Base-by-base conservation (phyloP, 2,329 filamentous ascomycete genomes). In the Teratosphaeria destructans region DNA sequence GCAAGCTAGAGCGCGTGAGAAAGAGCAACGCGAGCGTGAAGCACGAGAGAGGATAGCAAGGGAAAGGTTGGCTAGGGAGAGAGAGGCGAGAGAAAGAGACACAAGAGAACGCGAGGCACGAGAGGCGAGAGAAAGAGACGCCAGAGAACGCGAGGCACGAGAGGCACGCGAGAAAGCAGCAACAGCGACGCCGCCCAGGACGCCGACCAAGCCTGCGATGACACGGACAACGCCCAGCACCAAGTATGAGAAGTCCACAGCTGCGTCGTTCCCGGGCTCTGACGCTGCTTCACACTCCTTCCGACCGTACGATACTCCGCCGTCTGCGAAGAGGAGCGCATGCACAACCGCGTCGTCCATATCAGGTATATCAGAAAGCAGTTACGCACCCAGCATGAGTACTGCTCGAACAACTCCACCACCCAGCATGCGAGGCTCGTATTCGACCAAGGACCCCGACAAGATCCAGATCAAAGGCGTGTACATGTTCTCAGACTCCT, bases 401-500 rank as follows among this genome's bases (percentile, higher is more conserved):
- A 96, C 92, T 0, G 82, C 89, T 11, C 85, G 85, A 60, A 95
- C 92, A 6, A 90, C 89, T 5, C 90, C 92, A 16, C 68, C 63
- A 7, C 87, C 89, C 1, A 91, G 88, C 3, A 82, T 86, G 64
- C 84, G 89, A 55, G 85, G 86, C 1, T 83, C 89, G 2, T 97
- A 96, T 75, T 82, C 85, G 39, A 96, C 91, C 32, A 89, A 89
- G 65, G 90, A 97, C 71, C 92, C 93, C 0, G 86, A 95, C 77
- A 99, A 99, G 81, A 94, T 99, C 71, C 86, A 96, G 63, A 93
- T 99, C 74, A 88, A 88, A 70, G 94, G 87, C 11, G 94, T 97
- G 3, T 97, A 95, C 72, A 81, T 88, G 59, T 97, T 95, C 79
- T 92, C 91, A 75, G 94, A 95, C 72, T 83, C 89, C 60, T 95